These are phyloP conservation scores for Aspergillus terreus DNA, from an alignment of 2,329 filamentous ascomycete species.

Conservation along the genomic window DNA sequence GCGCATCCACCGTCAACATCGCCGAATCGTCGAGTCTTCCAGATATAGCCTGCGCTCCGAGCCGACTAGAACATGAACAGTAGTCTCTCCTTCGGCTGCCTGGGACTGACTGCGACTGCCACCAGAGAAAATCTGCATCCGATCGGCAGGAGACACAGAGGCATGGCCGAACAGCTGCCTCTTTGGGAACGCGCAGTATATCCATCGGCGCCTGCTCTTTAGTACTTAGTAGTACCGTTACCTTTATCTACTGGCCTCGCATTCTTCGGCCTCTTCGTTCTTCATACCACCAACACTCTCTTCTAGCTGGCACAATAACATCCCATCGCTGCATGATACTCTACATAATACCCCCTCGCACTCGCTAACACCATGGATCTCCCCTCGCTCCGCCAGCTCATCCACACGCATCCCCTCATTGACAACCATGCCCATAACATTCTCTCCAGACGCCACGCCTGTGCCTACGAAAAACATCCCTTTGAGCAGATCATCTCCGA, in stretches of 20 bases:
- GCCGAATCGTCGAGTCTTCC: slow-evolving; percentile 6
- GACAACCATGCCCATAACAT: slow-evolving; percentile 49
- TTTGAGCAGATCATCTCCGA: slow-evolving; percentile 67
- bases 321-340: not conserved
- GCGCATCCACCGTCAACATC: not conserved
- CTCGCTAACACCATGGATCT: slow-evolving; percentile 20
- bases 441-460: slow-evolving; percentile 29
- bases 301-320: too few species aligned
- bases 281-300: too few species aligned
- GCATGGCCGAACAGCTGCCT: slow-evolving; percentile 2
- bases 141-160: not conserved
- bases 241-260: not conserved
- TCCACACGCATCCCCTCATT: slow-evolving; percentile 42
- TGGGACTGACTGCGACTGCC: not conserved
- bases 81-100: not conserved
- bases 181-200: not conserved
- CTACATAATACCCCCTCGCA: not conserved
- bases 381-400: slow-evolving; percentile 32
- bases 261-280: not conserved
- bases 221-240: too few species aligned
- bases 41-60: not conserved
- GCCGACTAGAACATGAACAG: not conserved
- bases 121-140: not conserved
- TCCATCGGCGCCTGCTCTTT: not conserved
- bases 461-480: slow-evolving; percentile 37